Evolutionary conservation across 352 stramenopile species (phyloP).

Genomic region (Albugo candida): DNA sequence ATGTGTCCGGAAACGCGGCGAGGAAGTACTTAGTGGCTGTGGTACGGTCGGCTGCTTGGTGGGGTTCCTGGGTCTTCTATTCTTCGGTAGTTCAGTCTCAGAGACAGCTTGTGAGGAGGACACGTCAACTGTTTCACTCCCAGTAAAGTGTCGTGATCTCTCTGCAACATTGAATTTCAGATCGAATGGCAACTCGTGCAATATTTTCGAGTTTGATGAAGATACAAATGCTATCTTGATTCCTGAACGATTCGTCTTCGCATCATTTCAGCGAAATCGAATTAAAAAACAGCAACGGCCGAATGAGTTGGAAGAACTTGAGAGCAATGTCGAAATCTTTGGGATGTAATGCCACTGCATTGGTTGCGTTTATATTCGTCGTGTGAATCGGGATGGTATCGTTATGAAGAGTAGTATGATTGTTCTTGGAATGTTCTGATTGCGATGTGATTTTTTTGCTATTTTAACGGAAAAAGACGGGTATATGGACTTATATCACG

Average conservation of each 20-base stretch:
- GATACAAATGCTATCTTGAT: slow-evolving; percentile 28
- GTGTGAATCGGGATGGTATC: slow-evolving; percentile 62
- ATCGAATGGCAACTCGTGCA: slow-evolving; percentile 56
- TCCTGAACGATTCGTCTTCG: slow-evolving; percentile 16
- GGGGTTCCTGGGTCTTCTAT: no score
- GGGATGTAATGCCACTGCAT: slow-evolving; percentile 25
- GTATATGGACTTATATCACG: slow-evolving; percentile 49
- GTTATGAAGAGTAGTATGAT: slow-evolving; percentile 55
- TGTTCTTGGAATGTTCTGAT: slow-evolving; percentile 31
- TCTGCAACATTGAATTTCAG: slow-evolving; percentile 19
- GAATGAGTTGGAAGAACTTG: slow-evolving; percentile 55
- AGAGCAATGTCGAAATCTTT: slow-evolving; percentile 73
- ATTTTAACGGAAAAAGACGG: slow-evolving; percentile 66
- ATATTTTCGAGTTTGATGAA: slow-evolving; percentile 43
- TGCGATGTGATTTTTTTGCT: slow-evolving; percentile 59
- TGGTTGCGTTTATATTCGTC: slow-evolving; percentile 10
- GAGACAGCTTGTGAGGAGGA: no score
- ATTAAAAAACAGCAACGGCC: slow-evolving; percentile 44
- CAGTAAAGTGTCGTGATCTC: no score
- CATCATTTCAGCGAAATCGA: slow-evolving; percentile 57
- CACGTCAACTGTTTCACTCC: no score
- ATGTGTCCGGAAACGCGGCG: no score
- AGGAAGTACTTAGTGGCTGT: no score
- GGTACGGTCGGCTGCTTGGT: no score
- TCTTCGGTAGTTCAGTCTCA: no score